Percentiles rank a stretch among this genome's conserved stretches.
Conservation (phyloP, 352 stramenopile genomes). For the Globisporangium apiculatum region DNA sequence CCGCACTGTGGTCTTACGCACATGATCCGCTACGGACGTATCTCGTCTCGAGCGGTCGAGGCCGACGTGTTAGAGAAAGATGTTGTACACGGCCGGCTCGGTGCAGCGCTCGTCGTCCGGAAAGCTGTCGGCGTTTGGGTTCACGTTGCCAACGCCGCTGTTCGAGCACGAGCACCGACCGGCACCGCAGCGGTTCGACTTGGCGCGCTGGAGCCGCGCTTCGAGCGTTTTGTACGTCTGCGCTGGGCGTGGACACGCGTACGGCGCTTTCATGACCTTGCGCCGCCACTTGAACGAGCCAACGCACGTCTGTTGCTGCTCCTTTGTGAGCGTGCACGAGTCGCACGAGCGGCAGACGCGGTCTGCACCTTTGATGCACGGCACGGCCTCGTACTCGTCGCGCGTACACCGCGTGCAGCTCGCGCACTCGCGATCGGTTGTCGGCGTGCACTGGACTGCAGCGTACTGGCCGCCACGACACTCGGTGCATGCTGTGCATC, state of each 20-base stretch:
- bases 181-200: constrained; percentile 67
- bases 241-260: constrained; percentile 48
- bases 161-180: constrained; percentile 63
- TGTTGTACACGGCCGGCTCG: constrained; percentile 51
- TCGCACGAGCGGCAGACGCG: constrained; percentile 70
- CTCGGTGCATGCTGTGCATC: constrained; percentile 50
- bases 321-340: constrained; percentile 55
- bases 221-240: constrained; percentile 60
- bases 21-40: no score
- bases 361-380: constrained; percentile 41
- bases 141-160: constrained; percentile 64
- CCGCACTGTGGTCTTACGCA: no score
- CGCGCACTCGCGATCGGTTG: constrained; percentile 45
- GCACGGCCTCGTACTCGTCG: constrained; percentile 63
- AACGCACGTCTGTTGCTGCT: constrained; percentile 47
- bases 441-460: constrained; percentile 36
- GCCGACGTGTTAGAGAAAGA: constrained; percentile 27
- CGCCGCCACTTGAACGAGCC: constrained; percentile 54
- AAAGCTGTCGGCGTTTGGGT: constrained; percentile 66
- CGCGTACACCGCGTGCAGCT: constrained; percentile 57
- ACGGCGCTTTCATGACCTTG: constrained; percentile 54
- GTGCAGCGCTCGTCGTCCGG: constrained; percentile 60
- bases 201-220: constrained; percentile 44
- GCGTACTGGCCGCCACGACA: constrained; percentile 47
- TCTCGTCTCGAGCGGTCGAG: not conserved